Base-by-base conservation (phyloP, 768 basidiomycete species). In the Rhodotorula taiwanensis region DNA sequence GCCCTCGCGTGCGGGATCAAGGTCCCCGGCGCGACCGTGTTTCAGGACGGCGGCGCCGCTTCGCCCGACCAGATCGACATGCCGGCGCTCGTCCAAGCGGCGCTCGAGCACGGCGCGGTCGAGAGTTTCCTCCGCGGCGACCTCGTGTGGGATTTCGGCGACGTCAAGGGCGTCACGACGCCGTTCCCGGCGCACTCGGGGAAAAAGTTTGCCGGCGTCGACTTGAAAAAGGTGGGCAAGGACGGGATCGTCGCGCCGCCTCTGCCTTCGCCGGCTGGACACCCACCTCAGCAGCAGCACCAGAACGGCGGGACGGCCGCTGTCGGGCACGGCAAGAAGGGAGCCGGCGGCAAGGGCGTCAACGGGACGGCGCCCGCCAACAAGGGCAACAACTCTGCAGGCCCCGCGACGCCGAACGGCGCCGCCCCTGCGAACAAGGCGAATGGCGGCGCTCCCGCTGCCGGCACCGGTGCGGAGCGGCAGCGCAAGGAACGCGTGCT, bases 121-220 rank as follows among this genome's bases (percentile, higher is more conserved):
- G 64, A 65, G 58, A 20, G 25, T 15, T 65, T 60, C 58, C 55
- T 65, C 33, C 13, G 33, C 13, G 64, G 64, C 23, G 64, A 65
- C 48, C 36, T 65, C 16, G 64, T 65, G 23, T 65, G 64, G 64
- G 64, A 65, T 49, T 65, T 65, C 44, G 64, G 64, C 20, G 64
- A 65, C 41, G 64, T 65, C 34, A 39, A 34, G 28, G 64, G 64
- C n/a, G 64, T 65, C 25, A 65, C 64, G 28, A 65, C 64, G 25
- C 54, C 58, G 2, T 52, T 44, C 39, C 44, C 43, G 44, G 55
- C 39, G 15, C 13, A 15, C 42, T 36, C 21, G 39, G 30, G 48
- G 21, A 44, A 50, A 42, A 44, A 28, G 48, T 65, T 65, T 42
- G 43, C 34, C 25, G 64, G 58, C n/a, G 58, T 65, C 53, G 64